Evolutionary conservation across 2,329 filamentous ascomycete species (phyloP), one percentile per base, ranked within the genome.

Genomic region (Gnomoniopsis smithogilvyi): DNA sequence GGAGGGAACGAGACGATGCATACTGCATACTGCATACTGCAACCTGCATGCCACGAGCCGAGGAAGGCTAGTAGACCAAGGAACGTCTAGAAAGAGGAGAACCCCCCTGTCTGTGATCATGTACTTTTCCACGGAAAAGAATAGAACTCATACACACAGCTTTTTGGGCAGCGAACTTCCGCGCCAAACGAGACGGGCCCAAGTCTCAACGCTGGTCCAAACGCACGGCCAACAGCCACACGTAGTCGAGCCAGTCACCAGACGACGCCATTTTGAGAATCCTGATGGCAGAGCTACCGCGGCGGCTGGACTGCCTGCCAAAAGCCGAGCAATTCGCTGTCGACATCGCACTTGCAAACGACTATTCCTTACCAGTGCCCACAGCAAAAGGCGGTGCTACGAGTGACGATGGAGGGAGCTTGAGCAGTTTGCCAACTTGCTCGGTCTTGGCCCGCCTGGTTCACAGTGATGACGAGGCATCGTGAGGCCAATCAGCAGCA

Each of bases 111-210:
- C 11, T 46, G 33, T 36, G 55, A 47, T 46, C 56, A 36, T 34
- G 36, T 49, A 45, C 33, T 54, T 61, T 54, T 50, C 41, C 54
- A 58, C 47, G 45, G 54, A 45, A 54, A 45, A 41, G 26, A 46
- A 58, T 58, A 50, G 30, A 19, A 47, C 24, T 38, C 11, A 47
- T 53, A 58, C 30, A 41, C 14, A n/a, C 51, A 49, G 10, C 21
- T 49, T 6, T 36, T 30, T 30, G 33, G 24, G 41, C 26, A n/a
- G 47, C 51, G 41, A 43, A 46, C 17, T 14, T 34, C 56, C 59
- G 59, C 59, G 56, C 59, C 56, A 59, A 61, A 59, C 49, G 56
- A 55, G 56, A 61, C 59, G 41, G 33, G 47, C 43, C 52, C 48
- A 17, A 45, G 59, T 61, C 56, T 61, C 59, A n/a, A 59, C 26